Evolutionary conservation across 1,284 basidiomycete genomes (phyloP), one percentile per base, ranked within the genome.

Genomic region (Sanghuangporus weigelae): DNA sequence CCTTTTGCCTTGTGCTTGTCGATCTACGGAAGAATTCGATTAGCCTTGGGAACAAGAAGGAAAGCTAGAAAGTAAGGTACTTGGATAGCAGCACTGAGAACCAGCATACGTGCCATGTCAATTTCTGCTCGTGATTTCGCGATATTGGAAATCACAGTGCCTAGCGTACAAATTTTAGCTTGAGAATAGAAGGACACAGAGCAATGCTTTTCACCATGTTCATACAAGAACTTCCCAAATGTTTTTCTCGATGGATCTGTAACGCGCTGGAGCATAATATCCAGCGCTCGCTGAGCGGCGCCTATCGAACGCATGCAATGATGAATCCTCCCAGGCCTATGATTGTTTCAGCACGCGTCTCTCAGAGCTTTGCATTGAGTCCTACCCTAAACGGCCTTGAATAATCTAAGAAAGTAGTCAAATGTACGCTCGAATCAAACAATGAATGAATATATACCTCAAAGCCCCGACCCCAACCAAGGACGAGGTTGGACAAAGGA

Each of bases 261-360:
- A 35, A 95, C 93, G n/a, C 96, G 87, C 67, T 89, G 84, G 55
- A 99, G 82, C 85, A 98, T 88, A 56, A 93, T 78, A 71, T 98
- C 93, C 63, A 98, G 79, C 1, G 96, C 92, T 31, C 85, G 82
- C 66, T 90, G 87, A 1, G 96, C 97, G 26, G 85, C 84, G 49
- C 96, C 96, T 66, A 99, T 92, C 21, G 93, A 93, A 54, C 96
- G 88, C 96, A 99, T 99, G 81, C 95, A 97, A 75, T 99, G 96
- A 74, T 98, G 96, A 70, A 98, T 92, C 63, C 97, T 89, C 26
- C 96, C 96, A 63, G 96, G 96, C 54, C 92, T 91, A 68, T 51
- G 49, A 65, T 62, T 65, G 60, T 44, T 19, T 31, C 35, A 57
- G 53, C 67, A 66, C 31, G 42, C 39, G 12, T 21, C 2, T 46